These are phyloP conservation scores for Lophiotrema nucula DNA, from an alignment of 495 filamentous ascomycete species.

Conservation along the genomic window DNA sequence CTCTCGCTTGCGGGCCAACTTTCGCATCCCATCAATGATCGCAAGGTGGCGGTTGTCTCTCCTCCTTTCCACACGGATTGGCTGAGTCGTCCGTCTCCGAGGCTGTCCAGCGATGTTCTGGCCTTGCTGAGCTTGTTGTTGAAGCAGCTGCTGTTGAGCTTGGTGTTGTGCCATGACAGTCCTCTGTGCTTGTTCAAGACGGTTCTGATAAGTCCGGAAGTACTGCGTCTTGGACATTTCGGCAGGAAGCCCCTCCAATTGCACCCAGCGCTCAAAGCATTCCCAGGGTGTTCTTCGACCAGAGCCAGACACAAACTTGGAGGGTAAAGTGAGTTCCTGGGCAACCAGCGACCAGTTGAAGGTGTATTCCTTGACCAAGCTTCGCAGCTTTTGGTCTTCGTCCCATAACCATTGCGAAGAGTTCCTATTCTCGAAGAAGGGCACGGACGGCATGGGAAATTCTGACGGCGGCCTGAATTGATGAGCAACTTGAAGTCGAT, in stretches of 20 bases:
- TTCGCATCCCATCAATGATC: constrained; percentile 90
- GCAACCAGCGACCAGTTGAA: constrained; percentile 97
- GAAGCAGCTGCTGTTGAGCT: constrained; percentile 56
- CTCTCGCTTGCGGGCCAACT: constrained; percentile 91
- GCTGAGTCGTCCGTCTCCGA: constrained; percentile 66
- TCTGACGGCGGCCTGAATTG: constrained; percentile 92
- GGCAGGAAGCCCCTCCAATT: constrained; percentile 78
- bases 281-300: constrained; percentile 97
- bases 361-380: constrained; percentile 82
- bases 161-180: constrained; percentile 61
- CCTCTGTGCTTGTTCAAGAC: constrained; percentile 76
- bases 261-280: constrained; percentile 95
- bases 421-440: constrained; percentile 80
- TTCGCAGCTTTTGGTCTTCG: constrained; percentile 86
- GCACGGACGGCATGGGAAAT: constrained; percentile 78
- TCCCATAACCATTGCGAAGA: constrained; percentile 87
- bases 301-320: constrained; percentile 72
- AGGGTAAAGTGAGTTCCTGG: constrained; percentile 69
- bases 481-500: constrained; percentile 87
- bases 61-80: constrained; percentile 77
- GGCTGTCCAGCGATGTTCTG: constrained; percentile 58
- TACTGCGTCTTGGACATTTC: constrained; percentile 94
- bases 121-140: constrained; percentile 57
- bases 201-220: constrained; percentile 77
- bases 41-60: constrained; percentile 81